Conservation (phyloP, 2,329 filamentous ascomycete species). For the Pseudogymnoascus sp. region DNA sequence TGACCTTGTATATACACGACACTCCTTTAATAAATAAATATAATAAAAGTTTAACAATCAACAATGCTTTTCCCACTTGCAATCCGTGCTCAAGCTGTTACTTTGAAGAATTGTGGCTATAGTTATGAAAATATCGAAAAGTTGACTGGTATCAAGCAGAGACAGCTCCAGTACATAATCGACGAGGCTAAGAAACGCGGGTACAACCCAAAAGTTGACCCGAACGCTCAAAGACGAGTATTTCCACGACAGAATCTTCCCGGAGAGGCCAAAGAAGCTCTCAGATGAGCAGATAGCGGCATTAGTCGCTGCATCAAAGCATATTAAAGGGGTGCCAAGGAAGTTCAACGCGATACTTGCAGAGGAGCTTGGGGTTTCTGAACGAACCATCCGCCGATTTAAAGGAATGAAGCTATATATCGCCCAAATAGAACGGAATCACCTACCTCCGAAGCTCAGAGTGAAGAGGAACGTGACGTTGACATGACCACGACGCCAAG, state of each 20-base stretch:
- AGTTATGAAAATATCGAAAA: not conserved
- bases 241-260: not conserved
- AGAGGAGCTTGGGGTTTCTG: not conserved
- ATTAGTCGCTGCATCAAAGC: not conserved
- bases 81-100: not conserved
- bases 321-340: not conserved
- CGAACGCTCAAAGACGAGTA: constrained; percentile 1
- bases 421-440: not conserved
- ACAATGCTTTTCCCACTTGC: constrained; percentile 6
- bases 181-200: constrained; percentile 3
- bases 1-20: not conserved
- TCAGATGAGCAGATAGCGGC: not conserved
- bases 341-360: not conserved
- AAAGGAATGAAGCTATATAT: not conserved
- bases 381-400: not conserved
- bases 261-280: not conserved
- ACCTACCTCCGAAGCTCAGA: not conserved
- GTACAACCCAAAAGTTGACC: not conserved
- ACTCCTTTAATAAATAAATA: not conserved
- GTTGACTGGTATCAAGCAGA: not conserved
- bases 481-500: not conserved
- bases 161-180: constrained; percentile 1
- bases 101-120: not conserved
- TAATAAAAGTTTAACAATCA: not conserved
- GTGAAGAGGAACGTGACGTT: not conserved